Evolutionary conservation across 2,329 filamentous ascomycete species (phyloP).

Genomic region (Rutstroemia sp.): DNA sequence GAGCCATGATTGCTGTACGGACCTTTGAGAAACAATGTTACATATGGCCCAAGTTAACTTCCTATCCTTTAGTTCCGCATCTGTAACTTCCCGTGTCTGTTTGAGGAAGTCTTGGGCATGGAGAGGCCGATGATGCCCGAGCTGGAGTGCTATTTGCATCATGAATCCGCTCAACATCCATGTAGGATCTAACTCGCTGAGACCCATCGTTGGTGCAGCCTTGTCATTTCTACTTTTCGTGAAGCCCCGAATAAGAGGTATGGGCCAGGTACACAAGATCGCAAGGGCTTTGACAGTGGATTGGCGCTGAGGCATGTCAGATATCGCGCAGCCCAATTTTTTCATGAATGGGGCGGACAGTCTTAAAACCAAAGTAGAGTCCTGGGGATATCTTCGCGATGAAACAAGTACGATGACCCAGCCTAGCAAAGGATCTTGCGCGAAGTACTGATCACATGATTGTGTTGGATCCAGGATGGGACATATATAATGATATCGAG

Average conservation of each 20-base stretch:
- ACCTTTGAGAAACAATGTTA: constrained; percentile 61
- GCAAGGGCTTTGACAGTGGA: constrained; percentile 22
- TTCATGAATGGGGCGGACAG: constrained; percentile 13
- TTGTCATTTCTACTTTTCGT: constrained; percentile 12
- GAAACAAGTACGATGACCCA: constrained; percentile 60
- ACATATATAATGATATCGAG: constrained; percentile 55
- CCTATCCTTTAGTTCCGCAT: constrained; percentile 37
- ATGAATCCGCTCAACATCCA: constrained; percentile 25
- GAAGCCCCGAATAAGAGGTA: constrained; percentile 20
- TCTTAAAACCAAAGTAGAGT: constrained; percentile 40
- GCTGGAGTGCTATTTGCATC: constrained; percentile 25
- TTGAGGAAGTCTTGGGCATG: constrained; percentile 19
- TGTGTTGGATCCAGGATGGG: constrained; percentile 51
- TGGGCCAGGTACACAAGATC: constrained; percentile 26
- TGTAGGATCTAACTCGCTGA: constrained; percentile 17
- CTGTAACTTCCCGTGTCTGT: constrained; percentile 15
- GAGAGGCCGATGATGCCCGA: constrained; percentile 22
- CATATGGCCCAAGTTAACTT: constrained; percentile 61
- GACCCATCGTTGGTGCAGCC: constrained; percentile 6
- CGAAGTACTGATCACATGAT: constrained; percentile 49
- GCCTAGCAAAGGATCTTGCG: constrained; percentile 55
- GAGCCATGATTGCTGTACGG: background rate
- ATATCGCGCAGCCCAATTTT: constrained; percentile 18
- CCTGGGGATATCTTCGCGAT: constrained; percentile 49
- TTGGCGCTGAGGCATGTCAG: constrained; percentile 16